Evolutionary conservation across 2,329 filamentous ascomycete species (phyloP).

Genomic region (Alternaria angustiovoidea): DNA sequence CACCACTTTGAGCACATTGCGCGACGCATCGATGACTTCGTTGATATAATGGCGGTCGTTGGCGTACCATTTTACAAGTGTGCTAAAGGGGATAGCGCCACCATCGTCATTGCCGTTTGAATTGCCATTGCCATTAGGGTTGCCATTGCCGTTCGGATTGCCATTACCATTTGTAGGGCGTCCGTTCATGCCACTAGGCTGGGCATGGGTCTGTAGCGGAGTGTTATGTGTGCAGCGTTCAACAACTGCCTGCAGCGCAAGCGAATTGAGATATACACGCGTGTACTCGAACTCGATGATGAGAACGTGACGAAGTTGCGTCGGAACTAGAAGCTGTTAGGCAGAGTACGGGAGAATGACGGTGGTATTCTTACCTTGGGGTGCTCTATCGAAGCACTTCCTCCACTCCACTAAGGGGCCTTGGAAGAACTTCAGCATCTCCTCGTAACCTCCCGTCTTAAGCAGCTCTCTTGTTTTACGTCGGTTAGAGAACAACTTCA

Average conservation of each 20-base stretch:
- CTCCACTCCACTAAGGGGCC: constrained; percentile 82
- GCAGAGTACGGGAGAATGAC: not conserved
- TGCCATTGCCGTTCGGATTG: constrained; percentile 38
- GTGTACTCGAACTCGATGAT: constrained; percentile 97
- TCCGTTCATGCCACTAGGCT: constrained; percentile 31
- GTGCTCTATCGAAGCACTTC: constrained; percentile 80
- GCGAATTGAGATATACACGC: constrained; percentile 90
- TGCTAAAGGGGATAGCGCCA: constrained; percentile 55
- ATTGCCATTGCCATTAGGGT: not conserved
- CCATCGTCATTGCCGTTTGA: constrained; percentile 43
- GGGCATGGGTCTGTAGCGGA: constrained; percentile 46
- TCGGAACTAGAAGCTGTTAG: constrained; percentile 56
- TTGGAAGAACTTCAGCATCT: constrained; percentile 80
- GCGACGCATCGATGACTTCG: constrained; percentile 78
- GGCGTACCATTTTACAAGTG: constrained; percentile 60
- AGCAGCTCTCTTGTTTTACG: constrained; percentile 90
- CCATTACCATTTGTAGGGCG: constrained; percentile 30
- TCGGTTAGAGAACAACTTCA: constrained; percentile 85
- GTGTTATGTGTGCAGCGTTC: constrained; percentile 87
- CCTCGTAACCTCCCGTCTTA: constrained; percentile 82
- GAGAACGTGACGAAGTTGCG: constrained; percentile 75
- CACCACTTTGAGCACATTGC: constrained; percentile 78
- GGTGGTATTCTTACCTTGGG: constrained; percentile 47
- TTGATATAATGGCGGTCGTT: constrained; percentile 69
- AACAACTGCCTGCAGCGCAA: constrained; percentile 92